Evolutionary conservation across 1,139 yeast species (phyloP), one percentile per base, ranked within the genome.

Genomic region (Geotrichum europaeum): DNA sequence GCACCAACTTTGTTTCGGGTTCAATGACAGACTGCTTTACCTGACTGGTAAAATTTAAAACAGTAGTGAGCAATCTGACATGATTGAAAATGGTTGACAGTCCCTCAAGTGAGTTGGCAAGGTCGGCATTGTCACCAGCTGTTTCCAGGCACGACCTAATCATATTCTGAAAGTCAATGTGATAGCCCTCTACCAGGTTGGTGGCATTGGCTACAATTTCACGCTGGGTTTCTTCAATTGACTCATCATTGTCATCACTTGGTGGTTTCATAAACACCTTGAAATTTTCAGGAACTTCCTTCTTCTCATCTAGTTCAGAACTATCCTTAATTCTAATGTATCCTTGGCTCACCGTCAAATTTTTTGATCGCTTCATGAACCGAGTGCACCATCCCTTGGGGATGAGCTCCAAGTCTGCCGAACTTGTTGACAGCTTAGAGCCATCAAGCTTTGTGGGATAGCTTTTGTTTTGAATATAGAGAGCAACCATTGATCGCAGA

Each of bases 371-470:
- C 54, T 62, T 60, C 56, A 62, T 54, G 47, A 62, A 62, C 20
- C 64, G 36, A 3, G 61, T 49, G 55, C 64, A 60, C 64, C 64
- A 62, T 9, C 64, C 64, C 47, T 62, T 62, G 4, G 62, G 64
- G 32, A 62, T 60, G 10, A 55, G 45, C 30, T 59, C 58, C 22
- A 57, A 32, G 53, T 57, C 59, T 18, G 47, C 50, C 6, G 36
- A 20, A 9, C 24, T 30, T n/a, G 24, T 45, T 4, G 50, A 36
- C 10, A 51, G 32, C 7, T 25, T 18, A 24, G 36, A 3, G 7
- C 40, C 30, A 3, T 60, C 60, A 40, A 56, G 49, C 32, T 57
- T 54, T 13, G 56, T 24, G 9, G 60, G 60, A 4, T 55, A 51
- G 25, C 24, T 50, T 57, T 60, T 60, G 57, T 60, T 60, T 36